Evolutionary conservation across 345 rosid genomes (phyloP).

Genomic region (Populus davidiana): DNA sequence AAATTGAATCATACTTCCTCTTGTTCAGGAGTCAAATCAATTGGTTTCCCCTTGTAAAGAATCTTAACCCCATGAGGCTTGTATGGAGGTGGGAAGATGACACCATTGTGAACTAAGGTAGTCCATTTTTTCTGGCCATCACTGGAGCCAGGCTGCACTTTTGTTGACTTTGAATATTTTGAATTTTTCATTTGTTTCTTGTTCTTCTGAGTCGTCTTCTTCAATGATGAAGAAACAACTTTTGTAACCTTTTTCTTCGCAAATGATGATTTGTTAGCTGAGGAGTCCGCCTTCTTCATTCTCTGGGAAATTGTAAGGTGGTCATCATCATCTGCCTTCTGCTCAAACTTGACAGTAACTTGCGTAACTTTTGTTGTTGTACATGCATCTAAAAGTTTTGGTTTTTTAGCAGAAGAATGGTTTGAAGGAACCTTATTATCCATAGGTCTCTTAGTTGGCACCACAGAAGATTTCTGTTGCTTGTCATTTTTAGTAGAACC

Average conservation of each 20-base stretch:
- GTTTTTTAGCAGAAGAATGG: slow-evolving; percentile 58
- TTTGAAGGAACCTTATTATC: slow-evolving; percentile 48
- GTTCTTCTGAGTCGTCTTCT: slow-evolving; percentile 44
- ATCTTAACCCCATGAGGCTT: slow-evolving; percentile 86
- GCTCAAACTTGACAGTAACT: slow-evolving; percentile 48
- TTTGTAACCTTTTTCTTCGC: slow-evolving; percentile 50
- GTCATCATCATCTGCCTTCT: slow-evolving; percentile 62
- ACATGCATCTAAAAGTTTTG: slow-evolving; percentile 52
- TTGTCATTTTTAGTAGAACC: slow-evolving; percentile 54
- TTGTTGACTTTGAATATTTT: slow-evolving; percentile 62
- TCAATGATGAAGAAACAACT: slow-evolving; percentile 52
- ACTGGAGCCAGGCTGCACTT: slow-evolving; percentile 63
- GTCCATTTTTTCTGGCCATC: slow-evolving; percentile 99
- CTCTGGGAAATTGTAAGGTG: slow-evolving; percentile 72
- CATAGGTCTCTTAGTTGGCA: slow-evolving; percentile 67
- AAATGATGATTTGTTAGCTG: slow-evolving; percentile 45
- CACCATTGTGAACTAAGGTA: slow-evolving; percentile 91
- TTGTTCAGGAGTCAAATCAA: slow-evolving; percentile 72
- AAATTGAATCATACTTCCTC: slow-evolving; percentile 63
- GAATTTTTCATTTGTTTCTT: slow-evolving; percentile 57
- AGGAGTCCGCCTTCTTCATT: slow-evolving; percentile 49
- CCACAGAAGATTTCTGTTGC: slow-evolving; percentile 33
- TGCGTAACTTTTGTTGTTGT: slow-evolving; percentile 44
- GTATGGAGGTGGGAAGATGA: slow-evolving; percentile 90
- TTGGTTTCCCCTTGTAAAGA: slow-evolving; percentile 70